Conservation (phyloP, 2,329 filamentous ascomycete species). For the Neonectria magnoliae region DNA sequence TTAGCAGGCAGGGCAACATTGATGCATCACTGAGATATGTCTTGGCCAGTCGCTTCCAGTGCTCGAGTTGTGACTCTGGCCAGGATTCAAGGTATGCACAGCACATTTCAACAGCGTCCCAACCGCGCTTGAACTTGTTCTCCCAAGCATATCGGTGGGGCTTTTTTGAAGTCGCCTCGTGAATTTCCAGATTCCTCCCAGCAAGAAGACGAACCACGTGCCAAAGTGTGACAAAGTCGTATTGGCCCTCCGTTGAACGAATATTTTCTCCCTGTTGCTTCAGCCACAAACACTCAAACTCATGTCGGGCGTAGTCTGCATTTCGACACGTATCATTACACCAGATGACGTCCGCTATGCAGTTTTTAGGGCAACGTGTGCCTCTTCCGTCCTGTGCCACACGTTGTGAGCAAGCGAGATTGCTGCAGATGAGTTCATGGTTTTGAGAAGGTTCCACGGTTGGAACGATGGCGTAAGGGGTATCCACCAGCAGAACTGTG, state of each 20-base stretch:
- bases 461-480: conserved; percentile 43
- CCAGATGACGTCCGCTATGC: conserved; percentile 41
- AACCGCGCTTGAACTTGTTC: conserved; percentile 35
- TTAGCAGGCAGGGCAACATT: conserved; percentile 26
- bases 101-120: conserved; percentile 40
- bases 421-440: conserved; percentile 42
- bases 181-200: conserved; percentile 34
- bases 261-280: conserved; percentile 29
- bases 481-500: conserved; percentile 42
- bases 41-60: conserved; percentile 39
- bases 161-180: not conserved
- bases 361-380: conserved; percentile 32
- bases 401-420: conserved; percentile 37
- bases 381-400: conserved; percentile 25
- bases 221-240: conserved; percentile 44
- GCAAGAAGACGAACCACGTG: conserved; percentile 44
- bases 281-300: conserved; percentile 42
- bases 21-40: conserved; percentile 36
- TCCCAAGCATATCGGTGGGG: conserved; percentile 20
- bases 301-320: conserved; percentile 36
- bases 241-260: conserved; percentile 34
- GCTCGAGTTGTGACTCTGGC: conserved; percentile 38
- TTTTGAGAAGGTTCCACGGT: conserved; percentile 27
- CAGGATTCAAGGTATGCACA: conserved; percentile 44
- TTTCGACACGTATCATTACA: conserved; percentile 37